Percentiles rank a stretch among this genome's conserved stretches.
phyloP scores from a whole-genome alignment of 2,329 filamentous ascomycete species.

The Pestalotiopsis sp. region DNA sequence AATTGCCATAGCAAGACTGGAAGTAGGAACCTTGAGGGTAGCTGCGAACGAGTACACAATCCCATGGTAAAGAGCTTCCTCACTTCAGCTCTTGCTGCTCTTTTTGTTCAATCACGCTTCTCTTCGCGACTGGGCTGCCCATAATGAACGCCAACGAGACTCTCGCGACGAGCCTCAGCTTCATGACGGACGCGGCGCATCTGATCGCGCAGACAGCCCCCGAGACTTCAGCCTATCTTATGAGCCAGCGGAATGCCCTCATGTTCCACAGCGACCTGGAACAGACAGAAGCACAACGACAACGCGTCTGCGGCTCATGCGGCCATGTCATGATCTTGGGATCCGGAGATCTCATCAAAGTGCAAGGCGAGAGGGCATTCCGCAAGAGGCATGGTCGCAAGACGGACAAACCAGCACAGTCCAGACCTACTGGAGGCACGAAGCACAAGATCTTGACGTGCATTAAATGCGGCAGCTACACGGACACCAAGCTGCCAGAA shows the following conservation, averaged over 20 bases:
- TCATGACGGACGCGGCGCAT: constrained; percentile 61
- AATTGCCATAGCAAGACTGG: neutral
- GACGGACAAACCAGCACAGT: constrained; percentile 5
- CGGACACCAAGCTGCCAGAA: constrained; percentile 39
- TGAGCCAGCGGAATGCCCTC: constrained; percentile 52
- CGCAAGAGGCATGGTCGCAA: constrained; percentile 39
- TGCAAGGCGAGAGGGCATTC: constrained; percentile 44
- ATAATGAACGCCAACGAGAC: constrained; percentile 15
- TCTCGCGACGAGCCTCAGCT: constrained; percentile 32
- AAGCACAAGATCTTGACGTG: constrained; percentile 44
- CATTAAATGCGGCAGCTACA: constrained; percentile 43
- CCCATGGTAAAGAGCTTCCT: neutral
- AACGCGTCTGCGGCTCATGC: constrained; percentile 59
- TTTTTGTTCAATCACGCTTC: neutral
- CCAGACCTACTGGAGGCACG: neutral
- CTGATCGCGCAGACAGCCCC: constrained; percentile 53
- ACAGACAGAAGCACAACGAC: constrained; percentile 47
- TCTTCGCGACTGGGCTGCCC: neutral
- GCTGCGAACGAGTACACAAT: neutral
- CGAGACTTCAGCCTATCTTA: constrained; percentile 58
- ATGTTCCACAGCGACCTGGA: constrained; percentile 46
- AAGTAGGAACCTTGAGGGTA: neutral
- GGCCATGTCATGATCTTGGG: constrained; percentile 61
- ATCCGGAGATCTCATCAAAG: constrained; percentile 38
- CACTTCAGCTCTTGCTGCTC: neutral